These are phyloP conservation scores for Pseudevernia furfuracea DNA, from an alignment of 495 filamentous ascomycete species.

Conservation along the genomic window DNA sequence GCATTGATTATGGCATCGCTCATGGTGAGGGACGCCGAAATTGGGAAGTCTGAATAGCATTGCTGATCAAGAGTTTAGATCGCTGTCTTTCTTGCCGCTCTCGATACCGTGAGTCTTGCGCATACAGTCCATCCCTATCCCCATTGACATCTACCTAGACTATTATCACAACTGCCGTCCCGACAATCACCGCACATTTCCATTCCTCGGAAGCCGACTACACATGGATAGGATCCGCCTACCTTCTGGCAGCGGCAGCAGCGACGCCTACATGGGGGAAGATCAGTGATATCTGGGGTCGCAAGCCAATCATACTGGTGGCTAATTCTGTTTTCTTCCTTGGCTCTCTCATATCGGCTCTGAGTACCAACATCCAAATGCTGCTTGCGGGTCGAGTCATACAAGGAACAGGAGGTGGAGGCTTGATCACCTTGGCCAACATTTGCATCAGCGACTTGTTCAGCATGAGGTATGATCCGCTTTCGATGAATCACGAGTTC, in stretches of 20 bases:
- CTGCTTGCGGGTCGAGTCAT: slow-evolving; percentile 67
- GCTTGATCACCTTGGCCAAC: slow-evolving; percentile 71
- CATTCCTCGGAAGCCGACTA: slow-evolving; percentile 55
- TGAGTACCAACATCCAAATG: slow-evolving; percentile 62
- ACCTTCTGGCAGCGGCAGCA: slow-evolving; percentile 60
- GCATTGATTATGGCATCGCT: slow-evolving; percentile 44
- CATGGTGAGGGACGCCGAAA: slow-evolving; percentile 34
- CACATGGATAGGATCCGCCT: slow-evolving; percentile 70
- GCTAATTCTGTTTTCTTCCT: slow-evolving; percentile 70
- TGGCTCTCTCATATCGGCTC: slow-evolving; percentile 63
- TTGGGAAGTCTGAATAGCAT: not conserved
- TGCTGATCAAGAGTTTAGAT: slow-evolving; percentile 32
- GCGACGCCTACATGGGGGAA: slow-evolving; percentile 75
- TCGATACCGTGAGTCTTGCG: slow-evolving; percentile 40
- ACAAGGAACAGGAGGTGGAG: slow-evolving; percentile 80
- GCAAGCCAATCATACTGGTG: slow-evolving; percentile 68
- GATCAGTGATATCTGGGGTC: slow-evolving; percentile 76
- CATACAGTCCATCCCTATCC: not conserved
- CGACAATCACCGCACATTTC: slow-evolving; percentile 58
- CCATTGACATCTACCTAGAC: slow-evolving; percentile 32
- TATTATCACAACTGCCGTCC: slow-evolving; percentile 48
- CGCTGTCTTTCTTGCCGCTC: slow-evolving; percentile 46
- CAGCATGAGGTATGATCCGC: slow-evolving; percentile 46
- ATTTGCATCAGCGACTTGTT: slow-evolving; percentile 78
- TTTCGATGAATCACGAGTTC: not conserved